These are phyloP conservation scores for Corrigiola litoralis DNA, from an alignment of 179 eudicot species.

Conservation along the genomic window DNA sequence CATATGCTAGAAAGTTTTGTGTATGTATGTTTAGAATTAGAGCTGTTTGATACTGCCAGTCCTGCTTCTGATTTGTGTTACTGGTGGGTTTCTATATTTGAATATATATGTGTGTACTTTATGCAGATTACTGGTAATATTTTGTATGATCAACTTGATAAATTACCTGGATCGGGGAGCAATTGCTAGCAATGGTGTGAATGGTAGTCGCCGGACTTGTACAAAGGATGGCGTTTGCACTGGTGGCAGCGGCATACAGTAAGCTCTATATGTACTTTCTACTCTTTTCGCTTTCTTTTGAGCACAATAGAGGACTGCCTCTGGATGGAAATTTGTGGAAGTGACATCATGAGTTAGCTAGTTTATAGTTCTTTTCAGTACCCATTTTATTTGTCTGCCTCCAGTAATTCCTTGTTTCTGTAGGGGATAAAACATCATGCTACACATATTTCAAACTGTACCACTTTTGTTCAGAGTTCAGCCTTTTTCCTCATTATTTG, in stretches of 20 bases:
- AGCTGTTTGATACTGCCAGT: background rate
- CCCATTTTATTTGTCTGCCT: background rate
- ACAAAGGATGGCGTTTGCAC: slow-evolving; percentile 53
- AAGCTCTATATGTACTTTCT: slow-evolving; percentile 28
- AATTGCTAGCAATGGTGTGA: slow-evolving; percentile 95
- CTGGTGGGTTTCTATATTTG: background rate
- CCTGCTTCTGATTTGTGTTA: no score
- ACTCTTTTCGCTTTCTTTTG: background rate
- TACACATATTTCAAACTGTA: no score
- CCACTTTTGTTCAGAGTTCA: no score
- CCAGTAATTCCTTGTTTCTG: background rate
- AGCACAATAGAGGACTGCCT: background rate
- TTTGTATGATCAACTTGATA: slow-evolving; percentile 78
- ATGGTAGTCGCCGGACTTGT: slow-evolving; percentile 64
- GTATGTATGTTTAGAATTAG: background rate
- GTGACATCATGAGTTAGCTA: background rate
- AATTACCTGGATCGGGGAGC: slow-evolving; percentile 94
- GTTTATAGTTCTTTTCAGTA: background rate
- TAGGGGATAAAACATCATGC: background rate
- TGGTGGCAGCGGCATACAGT: slow-evolving; percentile 94
- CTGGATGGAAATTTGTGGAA: background rate
- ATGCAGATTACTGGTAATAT: slow-evolving; percentile 72
- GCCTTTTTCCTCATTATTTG: no score
- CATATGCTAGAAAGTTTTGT: background rate
- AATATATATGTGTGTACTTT: slow-evolving; percentile 4